phyloP scores from a whole-genome alignment of 139 green algal species.

The Closterium sp. region DNA sequence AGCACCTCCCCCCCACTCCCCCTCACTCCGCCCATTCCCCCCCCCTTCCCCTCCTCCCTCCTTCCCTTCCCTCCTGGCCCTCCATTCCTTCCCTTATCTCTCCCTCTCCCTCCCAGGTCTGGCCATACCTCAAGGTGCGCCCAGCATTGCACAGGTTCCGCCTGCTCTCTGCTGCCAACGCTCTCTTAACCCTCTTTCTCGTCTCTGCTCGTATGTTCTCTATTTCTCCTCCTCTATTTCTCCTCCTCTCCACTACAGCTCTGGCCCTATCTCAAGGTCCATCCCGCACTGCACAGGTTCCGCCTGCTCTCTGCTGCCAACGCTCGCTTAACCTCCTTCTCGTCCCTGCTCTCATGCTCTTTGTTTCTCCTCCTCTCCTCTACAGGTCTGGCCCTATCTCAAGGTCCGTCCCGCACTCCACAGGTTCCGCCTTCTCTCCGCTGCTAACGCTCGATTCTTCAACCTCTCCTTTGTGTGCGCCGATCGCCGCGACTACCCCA shows the following conservation, averaged over 20 bases:
- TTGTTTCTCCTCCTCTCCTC: too few relatives aligned
- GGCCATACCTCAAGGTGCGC: constrained; percentile 19
- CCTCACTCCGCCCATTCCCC: neutral
- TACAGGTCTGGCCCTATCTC: neutral
- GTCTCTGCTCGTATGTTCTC: neutral
- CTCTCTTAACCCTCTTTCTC: too few relatives aligned
- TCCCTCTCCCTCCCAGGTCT: neutral
- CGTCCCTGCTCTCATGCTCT: too few relatives aligned
- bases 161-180: neutral
- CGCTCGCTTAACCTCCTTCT: neutral
- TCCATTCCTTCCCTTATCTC: too few relatives aligned
- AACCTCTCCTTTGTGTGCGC: constrained; percentile 9
- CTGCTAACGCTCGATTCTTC: constrained; percentile 23
- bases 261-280: constrained; percentile 32
- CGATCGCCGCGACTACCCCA: neutral
- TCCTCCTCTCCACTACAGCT: neutral
- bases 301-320: constrained; percentile 21
- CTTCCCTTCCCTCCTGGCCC: too few relatives aligned
- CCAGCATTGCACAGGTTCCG: constrained; percentile 14
- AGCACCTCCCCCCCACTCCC: too few relatives aligned
- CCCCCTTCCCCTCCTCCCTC: too few relatives aligned
- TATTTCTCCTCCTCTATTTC: neutral
- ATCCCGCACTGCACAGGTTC: constrained; percentile 12
- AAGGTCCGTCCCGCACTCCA: constrained; percentile 12
- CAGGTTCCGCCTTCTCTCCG: constrained; percentile 28